Conservation (phyloP, 2,329 filamentous ascomycete genomes). For the Colletotrichum sp. region DNA sequence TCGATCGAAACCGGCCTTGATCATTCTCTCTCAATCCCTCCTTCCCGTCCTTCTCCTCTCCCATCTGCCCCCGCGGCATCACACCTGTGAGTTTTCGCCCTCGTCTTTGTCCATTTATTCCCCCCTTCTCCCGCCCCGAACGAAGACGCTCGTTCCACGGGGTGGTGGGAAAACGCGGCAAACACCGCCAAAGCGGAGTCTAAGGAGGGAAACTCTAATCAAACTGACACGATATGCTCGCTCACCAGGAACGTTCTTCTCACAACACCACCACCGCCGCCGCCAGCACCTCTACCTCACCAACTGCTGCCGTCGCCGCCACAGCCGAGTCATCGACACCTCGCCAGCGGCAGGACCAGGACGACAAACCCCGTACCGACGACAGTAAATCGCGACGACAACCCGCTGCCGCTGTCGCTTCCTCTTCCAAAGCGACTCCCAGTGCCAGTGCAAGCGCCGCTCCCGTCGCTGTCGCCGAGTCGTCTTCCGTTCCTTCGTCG, state of each 20-base stretch:
- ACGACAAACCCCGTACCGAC: neutral
- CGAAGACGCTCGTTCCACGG: slow-evolving; percentile 12
- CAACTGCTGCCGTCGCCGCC: neutral
- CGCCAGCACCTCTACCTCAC: neutral
- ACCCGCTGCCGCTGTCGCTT: neutral
- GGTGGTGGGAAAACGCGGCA: slow-evolving; percentile 15
- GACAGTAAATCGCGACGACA: slow-evolving; percentile 6
- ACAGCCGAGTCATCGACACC: slow-evolving; percentile 12
- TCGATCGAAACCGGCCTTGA: slow-evolving; percentile 22
- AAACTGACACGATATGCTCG: slow-evolving; percentile 24
- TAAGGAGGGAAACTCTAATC: slow-evolving; percentile 21
- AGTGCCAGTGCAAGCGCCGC: neutral
- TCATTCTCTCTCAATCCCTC: slow-evolving; percentile 6
- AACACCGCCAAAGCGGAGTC: slow-evolving; percentile 23
- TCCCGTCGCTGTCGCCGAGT: neutral
- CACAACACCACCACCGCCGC: slow-evolving; percentile 5
- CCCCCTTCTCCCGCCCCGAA: slow-evolving; percentile 9
- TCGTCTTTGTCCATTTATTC: slow-evolving; percentile 12
- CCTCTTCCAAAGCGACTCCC: neutral
- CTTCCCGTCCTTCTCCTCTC: neutral
- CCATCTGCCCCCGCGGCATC: slow-evolving; percentile 9
- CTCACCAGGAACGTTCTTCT: slow-evolving; percentile 18
- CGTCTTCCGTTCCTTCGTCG: slow-evolving; percentile 19
- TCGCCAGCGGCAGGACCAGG: slow-evolving; percentile 17
- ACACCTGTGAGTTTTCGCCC: slow-evolving; percentile 14